These are phyloP conservation scores for Pseudocercospora musae DNA, from an alignment of 2,329 filamentous ascomycete genomes.

Conservation along the genomic window DNA sequence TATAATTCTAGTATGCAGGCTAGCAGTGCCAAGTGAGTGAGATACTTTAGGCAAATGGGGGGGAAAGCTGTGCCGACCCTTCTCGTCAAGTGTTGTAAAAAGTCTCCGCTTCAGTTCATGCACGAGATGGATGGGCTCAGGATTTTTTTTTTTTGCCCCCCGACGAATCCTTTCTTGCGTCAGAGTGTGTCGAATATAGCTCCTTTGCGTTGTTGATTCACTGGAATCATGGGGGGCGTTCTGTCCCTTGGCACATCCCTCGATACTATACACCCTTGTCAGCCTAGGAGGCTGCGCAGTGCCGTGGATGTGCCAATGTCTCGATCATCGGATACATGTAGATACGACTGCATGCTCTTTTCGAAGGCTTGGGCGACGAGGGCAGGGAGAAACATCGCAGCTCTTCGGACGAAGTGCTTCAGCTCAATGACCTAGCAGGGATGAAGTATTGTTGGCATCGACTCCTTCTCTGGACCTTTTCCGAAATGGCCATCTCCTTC, in stretches of 20 bases:
- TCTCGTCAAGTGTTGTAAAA: background rate
- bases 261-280: background rate
- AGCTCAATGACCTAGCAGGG: background rate
- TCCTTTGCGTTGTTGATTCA: too few relatives aligned
- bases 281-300: background rate
- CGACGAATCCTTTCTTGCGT: background rate
- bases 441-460: background rate
- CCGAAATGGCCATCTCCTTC: background rate
- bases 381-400: background rate
- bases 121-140: background rate
- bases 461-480: background rate
- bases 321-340: background rate
- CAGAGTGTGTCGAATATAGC: background rate
- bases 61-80: background rate
- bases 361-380: background rate
- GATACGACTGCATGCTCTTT: background rate
- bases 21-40: background rate
- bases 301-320: background rate
- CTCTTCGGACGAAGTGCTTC: background rate
- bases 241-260: background rate
- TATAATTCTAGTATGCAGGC: constrained; percentile 8
- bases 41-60: too few relatives aligned
- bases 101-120: too few relatives aligned
- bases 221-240: too few relatives aligned
- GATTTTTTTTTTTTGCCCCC: too few relatives aligned